These are phyloP conservation scores for Bjerkandera adusta DNA, from an alignment of 1,284 basidiomycete species.

Conservation along the genomic window DNA sequence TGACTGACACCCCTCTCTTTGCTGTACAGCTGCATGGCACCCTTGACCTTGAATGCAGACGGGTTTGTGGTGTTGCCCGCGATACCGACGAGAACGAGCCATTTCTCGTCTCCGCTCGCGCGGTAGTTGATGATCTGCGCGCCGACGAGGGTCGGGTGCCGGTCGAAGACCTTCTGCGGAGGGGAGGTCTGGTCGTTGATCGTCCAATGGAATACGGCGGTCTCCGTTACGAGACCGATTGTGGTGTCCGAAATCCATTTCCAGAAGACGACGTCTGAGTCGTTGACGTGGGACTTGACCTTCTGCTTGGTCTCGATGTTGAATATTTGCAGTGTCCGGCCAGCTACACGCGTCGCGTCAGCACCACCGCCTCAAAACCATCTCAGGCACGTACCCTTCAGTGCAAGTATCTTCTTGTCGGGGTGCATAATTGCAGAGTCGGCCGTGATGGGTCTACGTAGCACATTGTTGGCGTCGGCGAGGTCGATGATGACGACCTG, in stretches of 20 bases:
- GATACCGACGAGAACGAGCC: conserved; percentile 97
- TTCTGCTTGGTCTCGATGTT: conserved; percentile 98
- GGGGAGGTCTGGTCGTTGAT: conserved; percentile 71
- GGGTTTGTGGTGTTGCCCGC: conserved; percentile 92
- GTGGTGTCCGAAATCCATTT: conserved; percentile 94
- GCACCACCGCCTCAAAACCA: too few species aligned
- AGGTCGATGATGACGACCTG: conserved; percentile 98
- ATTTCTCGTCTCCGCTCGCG: conserved; percentile 90
- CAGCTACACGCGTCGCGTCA: conserved; percentile 75
- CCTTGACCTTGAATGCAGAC: conserved; percentile 97
- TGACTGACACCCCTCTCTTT: conserved; percentile 93
- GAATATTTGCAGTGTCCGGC: conserved; percentile 95
- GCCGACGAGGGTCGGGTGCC: conserved; percentile 91
- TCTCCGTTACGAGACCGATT: conserved; percentile 95
- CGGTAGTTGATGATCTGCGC: conserved; percentile 99
- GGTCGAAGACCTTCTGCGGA: conserved; percentile 93
- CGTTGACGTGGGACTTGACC: conserved; percentile 94
- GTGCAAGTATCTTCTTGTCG: conserved; percentile 93
- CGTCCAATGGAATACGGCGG: conserved; percentile 94
- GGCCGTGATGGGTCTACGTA: conserved; percentile 93
- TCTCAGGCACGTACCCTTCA: conserved; percentile 70
- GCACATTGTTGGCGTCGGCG: conserved; percentile 92
- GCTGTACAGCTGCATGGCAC: conserved; percentile 94
- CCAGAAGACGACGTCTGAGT: conserved; percentile 98
- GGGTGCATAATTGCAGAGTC: conserved; percentile 99